These are phyloP conservation scores for Asterochloris sp. DNA, from an alignment of 139 green algal species.

Conservation along the genomic window DNA sequence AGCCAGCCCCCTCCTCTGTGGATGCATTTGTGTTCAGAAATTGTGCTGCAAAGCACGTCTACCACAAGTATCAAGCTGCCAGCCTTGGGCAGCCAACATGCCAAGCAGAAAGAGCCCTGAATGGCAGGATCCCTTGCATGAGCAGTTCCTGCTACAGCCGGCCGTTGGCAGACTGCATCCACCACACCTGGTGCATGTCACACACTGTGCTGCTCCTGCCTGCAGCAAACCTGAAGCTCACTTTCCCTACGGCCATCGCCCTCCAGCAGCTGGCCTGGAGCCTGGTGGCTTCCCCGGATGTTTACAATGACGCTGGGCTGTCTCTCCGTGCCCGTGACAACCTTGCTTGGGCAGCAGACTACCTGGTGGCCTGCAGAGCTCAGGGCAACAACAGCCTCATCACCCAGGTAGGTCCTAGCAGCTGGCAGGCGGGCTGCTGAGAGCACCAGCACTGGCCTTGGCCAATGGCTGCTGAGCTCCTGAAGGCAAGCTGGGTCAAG, in stretches of 20 bases:
- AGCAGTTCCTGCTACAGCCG: not conserved
- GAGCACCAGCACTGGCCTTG: too few species aligned
- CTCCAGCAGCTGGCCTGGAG: constrained; percentile 48
- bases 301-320: not conserved
- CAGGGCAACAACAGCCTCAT: too few species aligned
- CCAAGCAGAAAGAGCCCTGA: not conserved
- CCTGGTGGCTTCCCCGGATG: not conserved
- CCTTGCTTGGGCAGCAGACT: constrained; percentile 50
- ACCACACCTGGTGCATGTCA: not conserved
- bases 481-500: too few species aligned
- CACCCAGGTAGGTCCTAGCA: too few species aligned
- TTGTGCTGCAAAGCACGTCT: not conserved
- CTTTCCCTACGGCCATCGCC: constrained; percentile 52
- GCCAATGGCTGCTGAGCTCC: too few species aligned
- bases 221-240: constrained; percentile 34
- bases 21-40: not conserved
- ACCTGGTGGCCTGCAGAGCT: constrained; percentile 45
- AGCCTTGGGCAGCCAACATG: not conserved
- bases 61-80: not conserved
- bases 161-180: not conserved
- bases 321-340: constrained; percentile 8
- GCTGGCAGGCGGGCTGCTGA: too few species aligned
- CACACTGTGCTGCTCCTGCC: not conserved
- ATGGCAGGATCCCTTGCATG: not conserved
- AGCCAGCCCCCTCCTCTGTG: not conserved